Evolutionary conservation across 805 yeast species (phyloP).

Genomic region (Teunomyces barrocoloradensis): DNA sequence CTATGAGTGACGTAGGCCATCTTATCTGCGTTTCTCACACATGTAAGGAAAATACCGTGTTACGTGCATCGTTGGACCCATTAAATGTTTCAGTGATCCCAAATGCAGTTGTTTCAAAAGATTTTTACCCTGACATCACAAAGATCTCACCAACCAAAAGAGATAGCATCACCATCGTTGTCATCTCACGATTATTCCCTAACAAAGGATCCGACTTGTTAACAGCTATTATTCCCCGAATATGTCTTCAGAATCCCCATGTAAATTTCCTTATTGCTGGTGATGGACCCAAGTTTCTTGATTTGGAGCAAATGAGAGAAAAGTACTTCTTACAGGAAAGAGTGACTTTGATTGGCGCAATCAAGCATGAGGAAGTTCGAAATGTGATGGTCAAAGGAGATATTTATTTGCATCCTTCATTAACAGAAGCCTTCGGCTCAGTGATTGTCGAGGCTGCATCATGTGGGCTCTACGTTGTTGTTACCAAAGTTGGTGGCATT

Average conservation of each 20-base stretch:
- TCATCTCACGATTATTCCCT: slow-evolving; percentile 88
- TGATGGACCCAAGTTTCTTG: slow-evolving; percentile 93
- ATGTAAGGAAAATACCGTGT: slow-evolving; percentile 91
- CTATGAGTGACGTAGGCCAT: slow-evolving; percentile 83
- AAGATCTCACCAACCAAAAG: slow-evolving; percentile 8
- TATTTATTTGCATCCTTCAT: slow-evolving; percentile 87
- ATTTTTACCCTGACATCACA: slow-evolving; percentile 54
- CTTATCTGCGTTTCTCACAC: slow-evolving; percentile 97
- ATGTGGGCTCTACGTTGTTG: slow-evolving; percentile 89
- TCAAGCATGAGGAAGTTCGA: slow-evolving; percentile 88
- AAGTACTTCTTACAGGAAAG: slow-evolving; percentile 79
- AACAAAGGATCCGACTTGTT: slow-evolving; percentile 94
- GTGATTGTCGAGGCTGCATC: slow-evolving; percentile 97
- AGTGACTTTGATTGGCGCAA: slow-evolving; percentile 80
- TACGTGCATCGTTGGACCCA: slow-evolving; percentile 83
- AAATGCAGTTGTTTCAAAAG: slow-evolving; percentile 85
- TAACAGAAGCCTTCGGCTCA: slow-evolving; percentile 98
- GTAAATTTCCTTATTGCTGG: slow-evolving; percentile 90
- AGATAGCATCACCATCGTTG: slow-evolving; percentile 72
- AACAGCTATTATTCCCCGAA: slow-evolving; percentile 78
- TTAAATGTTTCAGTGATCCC: slow-evolving; percentile 84
- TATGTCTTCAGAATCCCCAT: slow-evolving; percentile 60
- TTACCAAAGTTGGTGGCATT: slow-evolving; percentile 95
- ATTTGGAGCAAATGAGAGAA: slow-evolving; percentile 94
- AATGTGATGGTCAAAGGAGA: slow-evolving; percentile 93